Percentiles rank a stretch among this genome's conserved stretches.
Conservation (phyloP, 2,329 filamentous ascomycete species). For the Penicillium glabrum region DNA sequence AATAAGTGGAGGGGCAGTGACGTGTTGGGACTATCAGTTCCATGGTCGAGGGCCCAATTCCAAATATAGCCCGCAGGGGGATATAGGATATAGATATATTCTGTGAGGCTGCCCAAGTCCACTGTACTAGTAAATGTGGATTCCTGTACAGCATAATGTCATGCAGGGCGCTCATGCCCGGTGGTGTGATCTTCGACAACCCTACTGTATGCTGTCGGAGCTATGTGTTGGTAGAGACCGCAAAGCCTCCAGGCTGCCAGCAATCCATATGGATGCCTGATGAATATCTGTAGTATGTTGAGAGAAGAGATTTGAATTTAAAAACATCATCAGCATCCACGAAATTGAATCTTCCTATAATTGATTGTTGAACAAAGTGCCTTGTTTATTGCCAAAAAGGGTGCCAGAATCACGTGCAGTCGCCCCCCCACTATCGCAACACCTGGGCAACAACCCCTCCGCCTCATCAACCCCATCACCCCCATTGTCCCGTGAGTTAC, state of each 20-base stretch:
- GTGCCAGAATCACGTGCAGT: slow-evolving; percentile 24
- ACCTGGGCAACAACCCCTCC: slow-evolving; percentile 37
- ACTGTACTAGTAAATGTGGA: not conserved
- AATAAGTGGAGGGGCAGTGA: slow-evolving; percentile 12
- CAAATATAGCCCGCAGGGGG: slow-evolving; percentile 16
- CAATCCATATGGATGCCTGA: slow-evolving; percentile 8
- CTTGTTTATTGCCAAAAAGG: slow-evolving; percentile 17
- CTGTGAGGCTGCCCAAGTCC: not conserved
- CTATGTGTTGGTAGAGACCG: not conserved
- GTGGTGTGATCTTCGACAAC: slow-evolving; percentile 11
- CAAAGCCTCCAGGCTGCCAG: slow-evolving; percentile 6
- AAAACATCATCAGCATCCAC: not conserved
- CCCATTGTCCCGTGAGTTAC: slow-evolving; percentile 18
- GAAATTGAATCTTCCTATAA: not conserved
- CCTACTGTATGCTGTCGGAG: not conserved
- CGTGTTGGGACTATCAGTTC: slow-evolving; percentile 15
- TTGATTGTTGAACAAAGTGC: not conserved
- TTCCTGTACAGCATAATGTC: slow-evolving; percentile 8
- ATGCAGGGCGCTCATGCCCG: slow-evolving; percentile 8
- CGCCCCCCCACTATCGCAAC: slow-evolving; percentile 33
- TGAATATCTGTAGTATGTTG: not conserved
- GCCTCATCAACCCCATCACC: slow-evolving; percentile 27
- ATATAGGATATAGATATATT: not conserved
- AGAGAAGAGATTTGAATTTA: not conserved
- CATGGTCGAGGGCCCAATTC: slow-evolving; percentile 16